Base-by-base conservation (phyloP, 345 rosid species). In the Clausena lansium region DNA sequence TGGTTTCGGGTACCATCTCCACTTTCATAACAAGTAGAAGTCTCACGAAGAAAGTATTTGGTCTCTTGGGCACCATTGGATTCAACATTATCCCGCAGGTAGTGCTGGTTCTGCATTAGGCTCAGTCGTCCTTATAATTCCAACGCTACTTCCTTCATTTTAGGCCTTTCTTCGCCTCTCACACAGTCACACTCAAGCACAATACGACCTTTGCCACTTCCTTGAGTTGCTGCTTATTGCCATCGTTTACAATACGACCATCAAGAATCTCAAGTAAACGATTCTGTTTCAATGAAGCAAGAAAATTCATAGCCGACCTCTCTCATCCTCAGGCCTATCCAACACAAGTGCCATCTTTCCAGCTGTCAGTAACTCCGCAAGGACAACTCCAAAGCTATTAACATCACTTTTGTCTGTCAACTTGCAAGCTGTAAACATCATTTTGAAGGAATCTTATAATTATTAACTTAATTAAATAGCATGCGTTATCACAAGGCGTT, bases 111-210 rank as follows among this genome's bases (percentile, higher is more conserved):
- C 35, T n/a, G 32, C 32, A 30, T 30, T 2, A 30, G 32, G 2
- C 32, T 30, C 32, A 30, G 32, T 30, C 32, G 54, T 32, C 74
- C 82, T 13, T 84, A 78, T 55, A 84, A 59, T 63, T 84, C 87
- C 57, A 25, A 50, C 0, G 81, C 67, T 4, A 82, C 80, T 24
- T 79, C 79, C 54, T 82, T 84, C 85, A 84, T 84, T 24, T 73
- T 75, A 15, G 86, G 84, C 32, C 84, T 84, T 13, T 81, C 80
- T 30, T 75, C 82, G 0, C 86, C 84, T 28, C 70, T 78, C 1
- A 81, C n/a, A n/a, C n/a, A n/a, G n/a, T n/a, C n/a, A n/a, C 9
- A 55, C 41, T 64, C 69, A 82, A 41, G 59, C 85, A 84, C 9
- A n/a, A n/a, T n/a, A n/a, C n/a, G n/a, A n/a, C 75, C 35, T 54